Conservation (phyloP, 148 eudicot genomes). For the Vaccinium macrocarpon region DNA sequence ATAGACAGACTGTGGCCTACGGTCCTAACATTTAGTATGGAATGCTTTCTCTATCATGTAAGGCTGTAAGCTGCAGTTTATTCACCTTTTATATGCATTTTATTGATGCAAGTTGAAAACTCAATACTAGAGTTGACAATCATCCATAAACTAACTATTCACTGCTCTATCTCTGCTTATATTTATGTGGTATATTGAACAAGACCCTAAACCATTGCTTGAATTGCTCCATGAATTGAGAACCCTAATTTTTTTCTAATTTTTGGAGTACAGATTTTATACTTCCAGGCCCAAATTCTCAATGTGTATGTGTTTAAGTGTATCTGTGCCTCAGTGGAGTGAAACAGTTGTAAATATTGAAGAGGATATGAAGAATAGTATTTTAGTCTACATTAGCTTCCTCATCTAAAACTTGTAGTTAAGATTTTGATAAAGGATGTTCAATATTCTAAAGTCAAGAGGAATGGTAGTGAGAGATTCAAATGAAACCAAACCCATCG, state of each 20-base stretch:
- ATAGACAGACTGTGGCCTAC: too few species aligned
- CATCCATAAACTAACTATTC: not conserved
- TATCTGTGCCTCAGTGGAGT: not conserved
- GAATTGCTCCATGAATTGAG: not conserved
- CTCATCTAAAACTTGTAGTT: not conserved
- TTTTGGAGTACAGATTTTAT: not conserved
- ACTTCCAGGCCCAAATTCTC: not conserved
- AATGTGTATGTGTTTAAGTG: not conserved
- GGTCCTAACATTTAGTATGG: too few species aligned
- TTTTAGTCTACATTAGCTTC: conserved; percentile 2
- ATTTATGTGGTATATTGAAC: not conserved
- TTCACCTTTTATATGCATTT: not conserved
- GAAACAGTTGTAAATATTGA: not conserved
- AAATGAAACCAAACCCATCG: too few species aligned
- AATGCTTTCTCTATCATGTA: not conserved
- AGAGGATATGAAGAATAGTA: not conserved
- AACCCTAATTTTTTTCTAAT: not conserved
- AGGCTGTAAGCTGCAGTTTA: not conserved
- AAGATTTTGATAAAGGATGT: not conserved
- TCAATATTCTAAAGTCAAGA: too few species aligned
- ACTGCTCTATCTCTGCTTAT: not conserved
- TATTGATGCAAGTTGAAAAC: not conserved
- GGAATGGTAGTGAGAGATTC: too few species aligned
- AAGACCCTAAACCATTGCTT: not conserved
- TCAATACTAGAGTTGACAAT: not conserved